Base-by-base conservation (phyloP, 768 basidiomycete genomes). In the Hericium erinaceus region DNA sequence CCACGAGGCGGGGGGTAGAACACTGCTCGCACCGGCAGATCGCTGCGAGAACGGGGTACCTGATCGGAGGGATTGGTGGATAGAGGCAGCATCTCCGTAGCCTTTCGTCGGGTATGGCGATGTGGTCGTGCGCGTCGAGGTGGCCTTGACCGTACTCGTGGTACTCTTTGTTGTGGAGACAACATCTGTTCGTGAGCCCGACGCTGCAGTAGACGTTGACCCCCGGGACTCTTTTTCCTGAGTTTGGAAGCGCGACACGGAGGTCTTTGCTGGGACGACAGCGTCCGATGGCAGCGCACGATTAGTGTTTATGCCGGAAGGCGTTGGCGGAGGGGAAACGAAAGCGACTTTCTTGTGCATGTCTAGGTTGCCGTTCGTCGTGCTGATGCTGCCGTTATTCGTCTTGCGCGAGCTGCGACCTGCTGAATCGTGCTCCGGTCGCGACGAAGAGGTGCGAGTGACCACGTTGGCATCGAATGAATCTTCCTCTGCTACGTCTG, bases 331-430 rank as follows among this genome's bases (percentile, higher is more conserved):
- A 52, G 89, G 89, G 28, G 89, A 89, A 65, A 88, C 78, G 72
- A 93, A 93, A 26, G 89, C 91, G 48, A 93, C 91, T 73, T 91
- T 91, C 77, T 93, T 93, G 66, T 80, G 81, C 37, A 80, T 75
- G 62, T 87, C 85, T 60, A 69, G 69, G 50, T 39, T 59, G 40
- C 65, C 64, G 53, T 64, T 63, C 22, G 64, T 57, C 24, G 67
- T 64, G 53, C 49, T 64, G 59, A 66, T 65, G 58, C 69, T 71
- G 48, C 69, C 68, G 57, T 75, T 76, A 57, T 69, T 68, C 28
- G 69, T 70, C 66, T 72, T 77, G 62, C 75, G 75, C 16, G 73
- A 72, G 63, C 66, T 67, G 33, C 67, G 70, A 28, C 65, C 70
- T 38, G 68, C 64, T 24, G 69, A 66, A 51, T 73, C 70, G 18